Percentiles rank a stretch among this genome's conserved stretches.
These are phyloP conservation scores for Moesziomyces antarcticus DNA, from an alignment of 1,284 basidiomycete genomes.

Conservation along the genomic window DNA sequence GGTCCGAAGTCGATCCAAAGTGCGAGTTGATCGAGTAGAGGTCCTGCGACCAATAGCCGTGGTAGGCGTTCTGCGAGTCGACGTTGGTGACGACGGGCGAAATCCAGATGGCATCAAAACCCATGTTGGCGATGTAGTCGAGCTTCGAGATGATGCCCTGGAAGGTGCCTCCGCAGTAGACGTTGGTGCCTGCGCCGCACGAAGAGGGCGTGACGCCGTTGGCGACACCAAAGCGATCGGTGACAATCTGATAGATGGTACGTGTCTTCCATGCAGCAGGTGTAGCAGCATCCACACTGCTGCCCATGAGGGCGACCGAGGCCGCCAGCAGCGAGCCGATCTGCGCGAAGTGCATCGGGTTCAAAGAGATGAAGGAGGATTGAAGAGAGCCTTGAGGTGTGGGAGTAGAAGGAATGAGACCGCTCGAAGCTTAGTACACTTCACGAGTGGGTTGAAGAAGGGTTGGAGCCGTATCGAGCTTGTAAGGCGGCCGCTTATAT, in stretches of 20 bases:
- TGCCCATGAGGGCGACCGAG: conserved; percentile 3
- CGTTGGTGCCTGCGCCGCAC: conserved; percentile 73
- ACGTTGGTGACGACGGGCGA: conserved; percentile 76
- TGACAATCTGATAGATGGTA: conserved; percentile 73
- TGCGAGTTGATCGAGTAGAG: conserved; percentile 75
- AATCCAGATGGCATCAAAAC: conserved; percentile 78
- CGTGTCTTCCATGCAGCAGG: conserved; percentile 18
- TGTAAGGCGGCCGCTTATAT: too few relatives aligned
- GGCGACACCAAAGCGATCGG: conserved; percentile 77
- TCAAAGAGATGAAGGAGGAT: neutral
- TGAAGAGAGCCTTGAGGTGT: neutral
- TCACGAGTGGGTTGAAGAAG: too few relatives aligned
- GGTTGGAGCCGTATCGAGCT: too few relatives aligned
- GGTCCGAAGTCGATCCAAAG: conserved; percentile 77
- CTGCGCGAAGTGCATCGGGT: conserved; percentile 3
- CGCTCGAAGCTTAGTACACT: too few relatives aligned
- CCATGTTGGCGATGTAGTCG: conserved; percentile 81
- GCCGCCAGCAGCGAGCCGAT: conserved; percentile 7
- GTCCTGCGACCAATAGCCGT: conserved; percentile 72
- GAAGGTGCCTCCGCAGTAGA: conserved; percentile 83
- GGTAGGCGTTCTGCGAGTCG: conserved; percentile 75
- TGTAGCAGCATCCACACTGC: conserved; percentile 5
- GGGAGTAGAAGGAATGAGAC: too few relatives aligned
- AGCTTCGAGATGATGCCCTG: conserved; percentile 78
- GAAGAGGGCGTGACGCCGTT: conserved; percentile 41